Conservation (phyloP, 2,329 filamentous ascomycete genomes). For the Neofusicoccum kwambonambiense region DNA sequence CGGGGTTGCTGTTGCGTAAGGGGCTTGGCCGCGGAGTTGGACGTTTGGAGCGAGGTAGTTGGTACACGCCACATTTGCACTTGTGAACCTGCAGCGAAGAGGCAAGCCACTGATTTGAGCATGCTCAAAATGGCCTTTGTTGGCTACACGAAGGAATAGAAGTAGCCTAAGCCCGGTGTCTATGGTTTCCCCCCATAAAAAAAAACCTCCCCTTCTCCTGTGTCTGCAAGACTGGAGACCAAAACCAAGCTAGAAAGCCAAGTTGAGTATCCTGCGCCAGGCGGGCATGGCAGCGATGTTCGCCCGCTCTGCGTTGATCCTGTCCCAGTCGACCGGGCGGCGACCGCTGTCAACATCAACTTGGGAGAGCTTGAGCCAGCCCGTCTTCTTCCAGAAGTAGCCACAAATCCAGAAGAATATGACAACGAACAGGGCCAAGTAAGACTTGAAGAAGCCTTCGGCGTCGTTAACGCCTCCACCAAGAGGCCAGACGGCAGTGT, state of each 20-base stretch:
- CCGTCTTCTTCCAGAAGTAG: constrained; percentile 64
- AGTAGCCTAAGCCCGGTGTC: no score
- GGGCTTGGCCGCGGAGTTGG: no score
- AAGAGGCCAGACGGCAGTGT: constrained; percentile 28
- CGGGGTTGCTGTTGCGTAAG: no score
- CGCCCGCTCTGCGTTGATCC: constrained; percentile 56
- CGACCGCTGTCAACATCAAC: constrained; percentile 69
- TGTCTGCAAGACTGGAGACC: background rate
- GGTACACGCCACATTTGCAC: no score
- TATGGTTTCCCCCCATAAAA: background rate
- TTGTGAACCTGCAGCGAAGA: no score
- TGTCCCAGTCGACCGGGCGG: constrained; percentile 64
- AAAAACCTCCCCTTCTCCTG: background rate
- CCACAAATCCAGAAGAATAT: constrained; percentile 48
- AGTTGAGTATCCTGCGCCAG: constrained; percentile 43
- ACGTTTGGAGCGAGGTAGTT: no score
- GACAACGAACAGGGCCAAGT: constrained; percentile 48
- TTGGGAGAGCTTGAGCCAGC: constrained; percentile 58
- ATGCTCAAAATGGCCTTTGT: no score
- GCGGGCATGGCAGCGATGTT: constrained; percentile 52
- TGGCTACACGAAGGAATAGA: no score
- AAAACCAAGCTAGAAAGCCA: constrained; percentile 25
- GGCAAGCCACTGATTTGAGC: no score
- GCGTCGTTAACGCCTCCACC: constrained; percentile 35
- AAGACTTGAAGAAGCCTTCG: constrained; percentile 46